phyloP scores from a whole-genome alignment of 2,329 filamentous ascomycete species.

The Pseudocercospora pini-densiflorae region DNA sequence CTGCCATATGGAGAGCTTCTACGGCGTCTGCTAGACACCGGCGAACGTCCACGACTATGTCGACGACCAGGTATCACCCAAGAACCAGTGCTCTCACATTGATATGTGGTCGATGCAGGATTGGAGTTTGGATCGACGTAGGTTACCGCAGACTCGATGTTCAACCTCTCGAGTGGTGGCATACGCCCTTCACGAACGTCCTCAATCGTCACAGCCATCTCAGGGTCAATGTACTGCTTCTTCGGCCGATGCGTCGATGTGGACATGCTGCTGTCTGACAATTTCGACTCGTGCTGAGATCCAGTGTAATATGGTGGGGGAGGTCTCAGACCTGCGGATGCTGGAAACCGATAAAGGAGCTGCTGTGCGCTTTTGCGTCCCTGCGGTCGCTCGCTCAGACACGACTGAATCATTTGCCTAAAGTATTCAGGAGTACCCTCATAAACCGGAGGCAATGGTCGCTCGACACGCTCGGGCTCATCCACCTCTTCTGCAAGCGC shows the following conservation, averaged over 20 bases:
- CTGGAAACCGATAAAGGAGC: slow-evolving; percentile 71
- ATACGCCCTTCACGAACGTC: slow-evolving; percentile 42
- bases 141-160: slow-evolving; percentile 33
- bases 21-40: slow-evolving; percentile 37
- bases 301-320: slow-evolving; percentile 17
- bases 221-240: slow-evolving; percentile 55
- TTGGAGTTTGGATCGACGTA: slow-evolving; percentile 44
- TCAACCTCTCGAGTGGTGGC: slow-evolving; percentile 15
- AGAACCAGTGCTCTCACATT: slow-evolving; percentile 49
- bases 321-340: slow-evolving; percentile 21
- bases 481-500: slow-evolving; percentile 85
- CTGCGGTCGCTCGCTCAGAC: slow-evolving; percentile 75
- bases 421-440: slow-evolving; percentile 78
- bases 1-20: slow-evolving; percentile 42
- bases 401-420: slow-evolving; percentile 73
- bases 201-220: slow-evolving; percentile 48
- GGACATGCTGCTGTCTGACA: slow-evolving; percentile 45
- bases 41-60: slow-evolving; percentile 40
- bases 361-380: slow-evolving; percentile 73
- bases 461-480: slow-evolving; percentile 79
- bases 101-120: slow-evolving; percentile 49
- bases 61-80: slow-evolving; percentile 46
- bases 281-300: slow-evolving; percentile 26
- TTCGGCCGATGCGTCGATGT: slow-evolving; percentile 45
- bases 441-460: slow-evolving; percentile 66